Percentiles rank a stretch among this genome's conserved stretches.
Conservation (phyloP, 805 yeast genomes). For the Pichia deserticola region DNA sequence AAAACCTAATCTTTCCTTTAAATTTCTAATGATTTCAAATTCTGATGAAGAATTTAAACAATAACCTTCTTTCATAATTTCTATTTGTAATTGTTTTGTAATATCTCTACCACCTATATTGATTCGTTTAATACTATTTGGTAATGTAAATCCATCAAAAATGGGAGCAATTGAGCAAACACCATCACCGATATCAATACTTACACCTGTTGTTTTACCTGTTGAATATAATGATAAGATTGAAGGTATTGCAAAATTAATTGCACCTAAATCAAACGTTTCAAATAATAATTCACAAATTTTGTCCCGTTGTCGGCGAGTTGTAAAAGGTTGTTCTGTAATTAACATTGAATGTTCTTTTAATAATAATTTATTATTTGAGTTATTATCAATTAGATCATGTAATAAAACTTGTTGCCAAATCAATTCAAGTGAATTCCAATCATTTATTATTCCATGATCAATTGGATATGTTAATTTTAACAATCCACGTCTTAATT, state of each 20-base stretch:
- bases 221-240: slow-evolving; percentile 79
- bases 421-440: slow-evolving; percentile 80
- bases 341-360: slow-evolving; percentile 84
- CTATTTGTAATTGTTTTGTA: slow-evolving; percentile 63
- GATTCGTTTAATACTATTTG: slow-evolving; percentile 62
- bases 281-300: slow-evolving; percentile 66
- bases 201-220: slow-evolving; percentile 88
- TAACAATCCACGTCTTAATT: slow-evolving; percentile 69
- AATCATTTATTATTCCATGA: slow-evolving; percentile 72
- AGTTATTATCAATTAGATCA: slow-evolving; percentile 16
- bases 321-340: slow-evolving; percentile 87
- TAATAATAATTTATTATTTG: slow-evolving; percentile 22
- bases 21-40: slow-evolving; percentile 66
- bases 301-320: slow-evolving; percentile 48
- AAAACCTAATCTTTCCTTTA: slow-evolving; percentile 71
- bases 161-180: slow-evolving; percentile 84
- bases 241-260: slow-evolving; percentile 68
- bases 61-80: slow-evolving; percentile 61
- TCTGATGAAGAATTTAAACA: slow-evolving; percentile 66
- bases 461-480: slow-evolving; percentile 63
- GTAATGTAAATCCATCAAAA: slow-evolving; percentile 78
- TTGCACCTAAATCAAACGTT: slow-evolving; percentile 66
- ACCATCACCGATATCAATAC: slow-evolving; percentile 90
- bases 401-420: slow-evolving; percentile 66
- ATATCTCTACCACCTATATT: slow-evolving; percentile 86